Percentiles rank a stretch among this genome's conserved stretches.
These are phyloP conservation scores for Penicillium sp. DNA, from an alignment of 2,329 filamentous ascomycete genomes.

Conservation along the genomic window DNA sequence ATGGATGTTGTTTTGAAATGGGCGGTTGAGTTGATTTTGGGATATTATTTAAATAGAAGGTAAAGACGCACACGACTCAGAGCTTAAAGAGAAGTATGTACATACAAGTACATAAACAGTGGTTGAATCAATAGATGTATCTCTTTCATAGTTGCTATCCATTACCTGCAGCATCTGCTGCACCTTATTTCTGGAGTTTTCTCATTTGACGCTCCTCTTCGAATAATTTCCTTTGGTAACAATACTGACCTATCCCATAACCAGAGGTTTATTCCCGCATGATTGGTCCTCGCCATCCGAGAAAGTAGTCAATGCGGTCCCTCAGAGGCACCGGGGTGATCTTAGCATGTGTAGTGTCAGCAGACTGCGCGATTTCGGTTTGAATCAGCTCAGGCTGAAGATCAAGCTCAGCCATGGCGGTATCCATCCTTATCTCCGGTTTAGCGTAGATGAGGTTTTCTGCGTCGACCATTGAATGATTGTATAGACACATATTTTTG, in stretches of 20 bases:
- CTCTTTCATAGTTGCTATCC: not conserved
- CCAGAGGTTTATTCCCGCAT: not conserved
- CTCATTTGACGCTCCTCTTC: not conserved
- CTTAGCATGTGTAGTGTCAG: not conserved
- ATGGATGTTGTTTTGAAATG: constrained; percentile 65
- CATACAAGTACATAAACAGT: not conserved
- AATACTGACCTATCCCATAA: not conserved
- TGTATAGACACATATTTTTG: not conserved
- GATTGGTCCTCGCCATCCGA: constrained; percentile 35
- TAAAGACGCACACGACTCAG: not conserved
- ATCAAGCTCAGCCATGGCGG: not conserved
- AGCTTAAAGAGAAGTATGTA: not conserved
- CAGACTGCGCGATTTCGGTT: not conserved
- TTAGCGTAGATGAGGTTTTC: not conserved
- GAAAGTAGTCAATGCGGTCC: constrained; percentile 34
- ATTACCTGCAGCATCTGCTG: not conserved
- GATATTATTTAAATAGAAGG: constrained; percentile 17
- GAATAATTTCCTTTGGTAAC: not conserved
- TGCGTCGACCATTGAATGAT: not conserved
- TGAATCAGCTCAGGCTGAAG: not conserved
- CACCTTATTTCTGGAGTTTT: not conserved
- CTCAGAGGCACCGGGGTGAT: constrained; percentile 14
- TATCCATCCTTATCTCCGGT: too few species aligned
- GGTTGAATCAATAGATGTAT: not conserved
- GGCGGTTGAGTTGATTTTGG: constrained; percentile 64